These are phyloP conservation scores for Vitis amurensis DNA, from an alignment of 164 flowering plant species.

Conservation along the genomic window DNA sequence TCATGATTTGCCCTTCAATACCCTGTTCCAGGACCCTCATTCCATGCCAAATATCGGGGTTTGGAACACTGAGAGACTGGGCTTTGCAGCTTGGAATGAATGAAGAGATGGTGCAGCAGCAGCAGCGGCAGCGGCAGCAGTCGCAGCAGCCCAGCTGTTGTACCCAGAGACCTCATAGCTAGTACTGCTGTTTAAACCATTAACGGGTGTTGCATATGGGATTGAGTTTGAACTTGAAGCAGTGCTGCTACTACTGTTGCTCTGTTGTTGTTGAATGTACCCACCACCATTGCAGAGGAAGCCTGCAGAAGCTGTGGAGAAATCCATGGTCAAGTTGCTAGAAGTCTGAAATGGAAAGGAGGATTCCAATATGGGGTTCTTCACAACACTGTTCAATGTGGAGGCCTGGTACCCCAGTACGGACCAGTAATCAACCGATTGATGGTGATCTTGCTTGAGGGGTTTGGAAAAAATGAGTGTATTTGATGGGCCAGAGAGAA, in stretches of 20 bases:
- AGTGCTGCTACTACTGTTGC: background rate
- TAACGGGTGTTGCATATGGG: constrained; percentile 27
- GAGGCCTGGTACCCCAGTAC: too few relatives aligned
- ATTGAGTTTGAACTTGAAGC: constrained; percentile 3
- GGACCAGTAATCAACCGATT: too few relatives aligned
- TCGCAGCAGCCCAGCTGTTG: constrained; percentile 32
- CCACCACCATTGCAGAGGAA: constrained; percentile 18
- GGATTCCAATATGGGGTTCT: too few relatives aligned
- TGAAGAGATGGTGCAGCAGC: constrained; percentile 34
- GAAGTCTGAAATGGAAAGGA: too few relatives aligned
- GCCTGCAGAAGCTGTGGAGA: constrained; percentile 13
- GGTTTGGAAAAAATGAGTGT: background rate
- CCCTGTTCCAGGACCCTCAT: constrained; percentile 23
- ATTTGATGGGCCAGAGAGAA: too few relatives aligned
- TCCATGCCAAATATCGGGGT: constrained; percentile 78
- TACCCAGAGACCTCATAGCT: constrained; percentile 28
- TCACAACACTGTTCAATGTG: too few relatives aligned
- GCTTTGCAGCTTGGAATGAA: constrained; percentile 48
- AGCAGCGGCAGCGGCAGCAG: background rate
- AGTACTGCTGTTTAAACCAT: constrained; percentile 15
- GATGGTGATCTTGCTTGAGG: background rate
- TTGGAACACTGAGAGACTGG: constrained; percentile 57
- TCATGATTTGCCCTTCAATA: background rate
- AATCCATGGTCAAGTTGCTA: constrained; percentile 24
- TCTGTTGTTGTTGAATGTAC: constrained; percentile 20